Evolutionary conservation across 768 basidiomycete species (phyloP), one percentile per base, ranked within the genome.

Genomic region (Tephrocybe sp.): DNA sequence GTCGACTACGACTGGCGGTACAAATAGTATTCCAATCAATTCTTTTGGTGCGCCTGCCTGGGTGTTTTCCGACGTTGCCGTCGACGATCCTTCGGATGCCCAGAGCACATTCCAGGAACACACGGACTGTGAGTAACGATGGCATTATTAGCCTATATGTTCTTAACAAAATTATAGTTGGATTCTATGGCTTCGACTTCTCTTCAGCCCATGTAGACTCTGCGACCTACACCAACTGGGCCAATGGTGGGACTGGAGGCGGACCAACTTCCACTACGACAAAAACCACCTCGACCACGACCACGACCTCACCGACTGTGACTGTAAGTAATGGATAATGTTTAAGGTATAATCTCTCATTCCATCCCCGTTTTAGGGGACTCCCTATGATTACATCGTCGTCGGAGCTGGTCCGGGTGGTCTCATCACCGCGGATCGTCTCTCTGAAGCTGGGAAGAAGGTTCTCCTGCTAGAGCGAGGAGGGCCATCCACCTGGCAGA

Each of bases 401-500:
- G 80, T 84, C 34, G 82, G 82, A 41, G 75, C 72, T 33, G 83
- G 83, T 11, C 73, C 81, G 4, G 82, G 78, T 49, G 83, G 83
- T 34, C 68, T 84, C 43, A 70, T 85, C 55, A 68, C 74, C 22
- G 82, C 82, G 0, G 82, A 84, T 58, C 73, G 82, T 34, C 65
- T 84, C 2, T 78, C 80, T 12, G 76, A 84, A 62, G 74, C 79
- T 26, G 80, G 80, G 34, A 84, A 84, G 67, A 81, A 81, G 45
- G 82, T 85, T 1, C 65, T 84, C 13, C 70, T 85, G 1, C 65
- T 85, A 5, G 84, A 84, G 58, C 79, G 82, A 49, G 84, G 84
- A 39, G 83, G 83, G 1, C 84, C 84, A 6, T 79, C 77, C 57
- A 79, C 81, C 17, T 73, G 73, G 30, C 67, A 77, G 51, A 83